Percentiles rank a stretch among this genome's conserved stretches.
Conservation (phyloP, 2,329 filamentous ascomycete species). For the Acarospora socialis region DNA sequence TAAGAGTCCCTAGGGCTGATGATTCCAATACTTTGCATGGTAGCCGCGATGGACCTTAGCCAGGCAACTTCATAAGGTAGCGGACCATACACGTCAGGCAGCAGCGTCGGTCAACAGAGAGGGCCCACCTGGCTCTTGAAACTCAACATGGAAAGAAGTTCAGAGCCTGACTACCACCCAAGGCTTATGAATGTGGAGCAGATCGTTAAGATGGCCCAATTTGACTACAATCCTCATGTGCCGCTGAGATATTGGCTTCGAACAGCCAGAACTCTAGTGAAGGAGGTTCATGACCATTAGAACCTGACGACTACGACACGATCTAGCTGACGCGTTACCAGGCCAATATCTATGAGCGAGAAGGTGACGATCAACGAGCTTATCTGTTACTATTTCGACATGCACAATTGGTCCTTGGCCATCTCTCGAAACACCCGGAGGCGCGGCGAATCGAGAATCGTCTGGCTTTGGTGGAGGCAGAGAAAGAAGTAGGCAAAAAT, state of each 20-base stretch:
- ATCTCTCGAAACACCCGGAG: slow-evolving; percentile 63
- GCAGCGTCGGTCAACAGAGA: no score
- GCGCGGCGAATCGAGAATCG: slow-evolving; percentile 49
- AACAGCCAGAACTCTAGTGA: slow-evolving; percentile 62
- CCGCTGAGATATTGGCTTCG: slow-evolving; percentile 69
- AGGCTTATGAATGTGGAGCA: slow-evolving; percentile 61
- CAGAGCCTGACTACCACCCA: no score
- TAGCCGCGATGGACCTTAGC: no score
- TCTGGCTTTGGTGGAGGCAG: slow-evolving; percentile 39
- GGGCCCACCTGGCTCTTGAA: no score
- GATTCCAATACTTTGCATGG: no score
- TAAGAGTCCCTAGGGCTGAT: no score
- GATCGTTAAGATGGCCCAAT: slow-evolving; percentile 62
- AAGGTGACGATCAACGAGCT: slow-evolving; percentile 74
- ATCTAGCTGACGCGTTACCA: slow-evolving; percentile 26
- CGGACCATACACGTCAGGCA: no score
- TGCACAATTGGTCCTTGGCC: slow-evolving; percentile 65
- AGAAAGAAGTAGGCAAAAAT: slow-evolving; percentile 48
- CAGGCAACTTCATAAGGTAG: no score
- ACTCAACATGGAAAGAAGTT: no score
- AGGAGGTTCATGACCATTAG: slow-evolving; percentile 50
- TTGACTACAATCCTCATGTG: slow-evolving; percentile 65
- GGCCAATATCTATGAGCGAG: slow-evolving; percentile 72
- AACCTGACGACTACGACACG: slow-evolving; percentile 1
- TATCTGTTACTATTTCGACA: slow-evolving; percentile 88